Evolutionary conservation across 441 rosid genomes (phyloP).

Genomic region (Breynia disticha): DNA sequence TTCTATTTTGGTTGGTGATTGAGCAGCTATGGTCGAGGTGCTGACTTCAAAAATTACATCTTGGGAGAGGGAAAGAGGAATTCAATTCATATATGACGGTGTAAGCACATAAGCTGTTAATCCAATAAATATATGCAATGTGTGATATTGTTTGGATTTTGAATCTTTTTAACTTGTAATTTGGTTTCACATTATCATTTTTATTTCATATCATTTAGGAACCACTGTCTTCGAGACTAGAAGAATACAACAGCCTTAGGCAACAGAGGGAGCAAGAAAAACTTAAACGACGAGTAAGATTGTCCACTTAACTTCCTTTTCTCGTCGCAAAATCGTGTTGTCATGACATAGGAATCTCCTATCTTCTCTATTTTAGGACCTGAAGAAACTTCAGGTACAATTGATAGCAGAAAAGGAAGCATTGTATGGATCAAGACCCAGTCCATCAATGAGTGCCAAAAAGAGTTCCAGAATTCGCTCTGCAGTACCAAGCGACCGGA

Average conservation of each 20-base stretch:
- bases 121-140: background rate
- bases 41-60: constrained; percentile 43
- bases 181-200: background rate
- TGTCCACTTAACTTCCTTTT: too few relatives aligned
- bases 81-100: constrained; percentile 65
- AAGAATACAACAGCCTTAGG: constrained; percentile 44
- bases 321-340: too few relatives aligned
- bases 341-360: too few relatives aligned
- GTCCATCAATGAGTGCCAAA: constrained; percentile 56
- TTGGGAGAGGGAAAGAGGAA: constrained; percentile 78
- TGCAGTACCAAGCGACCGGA: constrained; percentile 33
- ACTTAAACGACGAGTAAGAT: constrained; percentile 58
- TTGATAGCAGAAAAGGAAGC: constrained; percentile 67
- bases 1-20: constrained; percentile 11
- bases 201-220: constrained; percentile 26
- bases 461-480: constrained; percentile 45
- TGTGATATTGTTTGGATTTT: background rate
- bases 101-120: constrained; percentile 38
- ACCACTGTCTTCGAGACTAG: constrained; percentile 62
- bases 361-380: constrained; percentile 38
- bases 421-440: constrained; percentile 64
- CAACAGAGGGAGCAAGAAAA: constrained; percentile 64
- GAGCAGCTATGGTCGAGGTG: constrained; percentile 64
- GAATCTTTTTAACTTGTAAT: background rate
- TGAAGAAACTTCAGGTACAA: constrained; percentile 73